A percentile compares a stretch with the other conserved stretches of the same genome.
Evolutionary conservation across 306 rosid genomes (phyloP).

Genomic region (Quercus ilex): DNA sequence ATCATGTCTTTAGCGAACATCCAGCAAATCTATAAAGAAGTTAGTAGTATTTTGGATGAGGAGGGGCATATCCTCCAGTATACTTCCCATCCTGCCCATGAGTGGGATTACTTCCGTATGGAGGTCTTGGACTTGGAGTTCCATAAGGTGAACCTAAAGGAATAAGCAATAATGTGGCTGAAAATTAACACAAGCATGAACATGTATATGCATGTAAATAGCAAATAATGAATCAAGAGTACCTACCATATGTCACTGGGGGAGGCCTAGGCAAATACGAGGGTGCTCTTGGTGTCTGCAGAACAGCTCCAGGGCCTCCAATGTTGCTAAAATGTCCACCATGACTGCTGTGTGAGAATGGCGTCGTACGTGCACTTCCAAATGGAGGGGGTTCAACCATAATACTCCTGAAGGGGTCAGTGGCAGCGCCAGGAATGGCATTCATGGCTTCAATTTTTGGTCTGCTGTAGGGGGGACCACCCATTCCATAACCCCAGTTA

Average conservation of each 20-base stretch:
- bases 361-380: slow-evolving; percentile 8
- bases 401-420: slow-evolving; percentile 17
- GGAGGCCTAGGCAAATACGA: neutral
- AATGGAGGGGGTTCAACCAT: slow-evolving; percentile 21
- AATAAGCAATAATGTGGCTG: slow-evolving; percentile 7
- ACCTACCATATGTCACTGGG: slow-evolving; percentile 23
- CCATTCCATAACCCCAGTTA: no score
- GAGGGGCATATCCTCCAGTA: slow-evolving; percentile 22
- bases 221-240: neutral
- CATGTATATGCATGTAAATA: neutral
- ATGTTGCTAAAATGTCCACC: slow-evolving; percentile 8
- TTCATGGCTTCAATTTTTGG: neutral
- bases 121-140: slow-evolving; percentile 27
- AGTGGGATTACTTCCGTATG: slow-evolving; percentile 21
- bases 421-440: slow-evolving; percentile 1
- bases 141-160: slow-evolving; percentile 37
- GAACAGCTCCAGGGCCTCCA: slow-evolving; percentile 9
- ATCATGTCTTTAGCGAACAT: neutral
- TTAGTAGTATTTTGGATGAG: slow-evolving; percentile 28
- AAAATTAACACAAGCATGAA: neutral
- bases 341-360: neutral
- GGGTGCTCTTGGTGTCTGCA: neutral
- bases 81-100: slow-evolving; percentile 15
- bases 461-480: no score
- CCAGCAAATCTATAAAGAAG: neutral